These are phyloP conservation scores for Gnaphalium uliginosum DNA, from an alignment of 129 eudicot genomes.

Conservation along the genomic window DNA sequence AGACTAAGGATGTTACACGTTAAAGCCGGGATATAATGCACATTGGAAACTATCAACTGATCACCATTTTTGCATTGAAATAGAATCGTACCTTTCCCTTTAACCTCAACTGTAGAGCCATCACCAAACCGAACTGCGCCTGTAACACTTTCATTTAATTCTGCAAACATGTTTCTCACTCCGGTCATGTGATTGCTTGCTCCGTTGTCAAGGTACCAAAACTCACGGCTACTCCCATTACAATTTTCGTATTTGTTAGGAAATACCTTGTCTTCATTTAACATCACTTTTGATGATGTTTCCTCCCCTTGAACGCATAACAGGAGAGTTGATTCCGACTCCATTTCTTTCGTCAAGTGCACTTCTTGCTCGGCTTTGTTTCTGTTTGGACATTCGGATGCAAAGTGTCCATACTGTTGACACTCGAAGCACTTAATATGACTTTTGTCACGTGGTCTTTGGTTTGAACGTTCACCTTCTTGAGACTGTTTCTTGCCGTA, in stretches of 20 bases:
- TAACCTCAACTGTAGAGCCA: background rate
- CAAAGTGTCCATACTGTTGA: background rate
- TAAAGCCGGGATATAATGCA: background rate
- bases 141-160: background rate
- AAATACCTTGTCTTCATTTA: background rate
- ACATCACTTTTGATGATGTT: background rate
- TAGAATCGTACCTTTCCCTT: background rate
- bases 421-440: background rate
- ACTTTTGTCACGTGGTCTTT: background rate
- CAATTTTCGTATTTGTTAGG: background rate
- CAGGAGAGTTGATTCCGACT: background rate
- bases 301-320: background rate
- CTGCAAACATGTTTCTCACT: background rate
- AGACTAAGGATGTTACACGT: background rate
- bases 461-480: background rate
- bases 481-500: background rate
- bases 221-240: background rate
- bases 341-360: background rate
- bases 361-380: background rate
- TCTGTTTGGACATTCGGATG: background rate
- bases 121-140: background rate
- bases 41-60: background rate
- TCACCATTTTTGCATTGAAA: slow-evolving; percentile 10
- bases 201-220: background rate
- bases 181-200: slow-evolving; percentile 5